Conservation (phyloP, 139 green algal genomes). For the Chlamydomonas sphaeroides region DNA sequence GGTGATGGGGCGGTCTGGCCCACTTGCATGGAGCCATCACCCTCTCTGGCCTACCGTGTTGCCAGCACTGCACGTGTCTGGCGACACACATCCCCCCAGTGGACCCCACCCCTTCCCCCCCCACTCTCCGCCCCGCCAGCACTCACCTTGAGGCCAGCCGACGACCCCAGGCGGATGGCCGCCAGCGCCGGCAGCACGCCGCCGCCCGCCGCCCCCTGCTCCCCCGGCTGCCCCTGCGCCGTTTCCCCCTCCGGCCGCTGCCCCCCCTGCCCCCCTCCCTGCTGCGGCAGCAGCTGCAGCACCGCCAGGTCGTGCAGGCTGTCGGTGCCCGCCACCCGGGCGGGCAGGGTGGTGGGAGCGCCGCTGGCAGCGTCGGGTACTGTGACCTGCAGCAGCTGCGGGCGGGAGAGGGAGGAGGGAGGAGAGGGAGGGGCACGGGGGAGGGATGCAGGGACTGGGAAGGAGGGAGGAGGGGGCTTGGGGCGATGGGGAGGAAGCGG, state of each 20-base stretch:
- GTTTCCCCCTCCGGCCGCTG: not conserved
- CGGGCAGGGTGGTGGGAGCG: conserved; percentile 15
- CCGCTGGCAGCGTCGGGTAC: not conserved
- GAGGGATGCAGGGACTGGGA: too few relatives aligned
- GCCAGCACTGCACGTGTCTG: too few relatives aligned
- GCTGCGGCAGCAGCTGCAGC: conserved; percentile 36
- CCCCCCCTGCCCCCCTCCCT: not conserved
- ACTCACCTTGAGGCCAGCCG: conserved; percentile 49
- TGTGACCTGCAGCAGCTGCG: conserved; percentile 26
- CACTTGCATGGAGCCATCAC: too few relatives aligned
- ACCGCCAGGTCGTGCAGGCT: conserved; percentile 67
- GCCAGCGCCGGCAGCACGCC: not conserved
- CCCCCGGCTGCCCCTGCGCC: not conserved
- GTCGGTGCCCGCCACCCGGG: conserved; percentile 50
- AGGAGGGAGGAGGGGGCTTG: too few relatives aligned
- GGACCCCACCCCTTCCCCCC: too few relatives aligned
- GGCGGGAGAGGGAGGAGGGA: not conserved
- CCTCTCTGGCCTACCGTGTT: too few relatives aligned
- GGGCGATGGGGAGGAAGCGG: too few relatives aligned
- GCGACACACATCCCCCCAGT: too few relatives aligned
- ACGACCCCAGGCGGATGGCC: conserved; percentile 50
- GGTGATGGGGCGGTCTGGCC: too few relatives aligned
- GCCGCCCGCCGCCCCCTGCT: not conserved
- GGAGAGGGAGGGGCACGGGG: too few relatives aligned
- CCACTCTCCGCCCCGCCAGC: not conserved